Percentiles rank a stretch among this genome's conserved stretches.
phyloP scores from a whole-genome alignment of 164 flowering plant genomes.

The Nelumbo lutea region DNA sequence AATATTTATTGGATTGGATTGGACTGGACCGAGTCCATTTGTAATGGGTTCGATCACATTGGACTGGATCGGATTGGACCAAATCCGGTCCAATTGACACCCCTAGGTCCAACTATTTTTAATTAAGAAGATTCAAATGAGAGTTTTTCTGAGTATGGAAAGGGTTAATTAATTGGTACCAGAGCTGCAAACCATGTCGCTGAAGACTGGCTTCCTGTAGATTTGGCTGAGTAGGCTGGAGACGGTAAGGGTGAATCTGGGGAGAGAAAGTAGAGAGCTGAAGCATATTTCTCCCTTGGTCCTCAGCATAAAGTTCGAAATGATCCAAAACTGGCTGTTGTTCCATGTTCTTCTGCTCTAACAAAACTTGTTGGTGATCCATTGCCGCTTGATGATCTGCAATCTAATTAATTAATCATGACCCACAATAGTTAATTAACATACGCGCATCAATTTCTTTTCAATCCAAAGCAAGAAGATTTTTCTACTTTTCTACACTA shows the following conservation, averaged over 20 bases:
- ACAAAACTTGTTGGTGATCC: constrained; percentile 29
- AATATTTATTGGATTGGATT: too few species aligned
- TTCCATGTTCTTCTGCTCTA: constrained; percentile 26
- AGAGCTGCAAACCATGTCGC: constrained; percentile 23
- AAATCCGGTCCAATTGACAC: too few species aligned
- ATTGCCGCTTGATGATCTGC: constrained; percentile 27
- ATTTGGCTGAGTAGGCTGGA: constrained; percentile 52
- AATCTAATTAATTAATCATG: constrained; percentile 15
- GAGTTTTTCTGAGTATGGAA: too few species aligned
- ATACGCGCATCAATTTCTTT: not conserved
- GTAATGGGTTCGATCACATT: too few species aligned
- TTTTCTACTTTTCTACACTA: not conserved
- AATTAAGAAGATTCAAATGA: too few species aligned
- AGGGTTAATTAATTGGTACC: not conserved
- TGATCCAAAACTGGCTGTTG: constrained; percentile 32
- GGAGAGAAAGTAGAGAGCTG: constrained; percentile 33
- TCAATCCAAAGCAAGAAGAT: not conserved
- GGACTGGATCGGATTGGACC: too few species aligned
- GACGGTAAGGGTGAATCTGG: constrained; percentile 26
- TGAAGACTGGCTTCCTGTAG: constrained; percentile 33
- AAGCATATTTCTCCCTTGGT: constrained; percentile 33
- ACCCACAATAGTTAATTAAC: not conserved
- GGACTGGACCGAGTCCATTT: too few species aligned
- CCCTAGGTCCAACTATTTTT: too few species aligned
- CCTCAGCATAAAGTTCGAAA: constrained; percentile 36